Base-by-base conservation (phyloP, 768 basidiomycete species). In the Hebeloma cylindrosporum region DNA sequence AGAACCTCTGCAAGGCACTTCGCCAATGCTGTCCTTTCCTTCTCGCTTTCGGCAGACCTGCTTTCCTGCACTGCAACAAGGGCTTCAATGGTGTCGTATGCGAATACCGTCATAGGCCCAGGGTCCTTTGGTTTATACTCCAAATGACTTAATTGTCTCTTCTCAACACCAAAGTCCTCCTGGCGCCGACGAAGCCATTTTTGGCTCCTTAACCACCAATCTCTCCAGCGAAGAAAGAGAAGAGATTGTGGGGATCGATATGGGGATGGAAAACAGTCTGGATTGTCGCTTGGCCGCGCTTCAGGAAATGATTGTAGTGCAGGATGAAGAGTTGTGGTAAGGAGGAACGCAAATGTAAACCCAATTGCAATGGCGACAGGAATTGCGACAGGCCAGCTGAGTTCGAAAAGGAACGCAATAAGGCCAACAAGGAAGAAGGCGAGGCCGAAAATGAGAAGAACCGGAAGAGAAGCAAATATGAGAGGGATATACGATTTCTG, bases 391-490 rank as follows among this genome's bases (percentile, higher is more conserved):
- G 43, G 32, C 6, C 20, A 27, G 34, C 46, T 52, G 11, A 57
- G 17, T 7, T 48, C 38, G 55, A 56, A 61, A n/a, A 61, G 44
- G 1, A 59, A 40, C 18, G 48, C 45, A 10, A 59, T 25, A 18
- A 59, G 34, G 7, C 56, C 58, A 7, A 43, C 45, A 18, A 59
- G 57, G 42, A 61, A 61, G 13, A 57, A 45, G 4, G 54, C 50
- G 4, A 61, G 34, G 5, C 59, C 45, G 5, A 42, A 17, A 28
- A 59, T 51, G 14, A 61, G 48, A 5, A 61, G 40, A 7, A 61
- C 32, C 3, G 58, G 60, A 18, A 61, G 51, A n/a, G 43, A 38
- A 7, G 48, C 30, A 5, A 61, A 26, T 11, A 59, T 55, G n/a
- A 13, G 29, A 2, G 44, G 50, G 13, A 61, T 51, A 20, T 44